phyloP scores from a whole-genome alignment of 148 eudicot genomes.

The Fagopyrum tataricum region DNA sequence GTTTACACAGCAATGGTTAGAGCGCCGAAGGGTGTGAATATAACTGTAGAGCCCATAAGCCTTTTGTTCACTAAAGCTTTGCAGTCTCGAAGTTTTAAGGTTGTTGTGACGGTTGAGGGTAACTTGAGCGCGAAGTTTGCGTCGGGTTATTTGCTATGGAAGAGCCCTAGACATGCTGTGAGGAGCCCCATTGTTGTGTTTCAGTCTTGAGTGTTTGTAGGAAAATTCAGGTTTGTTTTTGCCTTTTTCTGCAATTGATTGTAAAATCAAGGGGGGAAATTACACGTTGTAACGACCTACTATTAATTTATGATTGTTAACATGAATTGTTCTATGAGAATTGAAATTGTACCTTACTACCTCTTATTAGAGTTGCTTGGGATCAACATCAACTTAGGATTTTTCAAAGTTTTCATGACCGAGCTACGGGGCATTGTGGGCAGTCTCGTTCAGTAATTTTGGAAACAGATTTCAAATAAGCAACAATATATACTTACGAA shows the following conservation, averaged over 20 bases:
- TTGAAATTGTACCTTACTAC: no score
- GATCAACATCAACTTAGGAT: no score
- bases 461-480: no score
- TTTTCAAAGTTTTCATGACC: no score
- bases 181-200: slow-evolving; percentile 68
- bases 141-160: slow-evolving; percentile 70
- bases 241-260: background rate
- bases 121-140: slow-evolving; percentile 11
- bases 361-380: no score
- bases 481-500: no score
- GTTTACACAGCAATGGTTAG: slow-evolving; percentile 53
- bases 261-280: background rate
- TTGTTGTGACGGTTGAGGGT: slow-evolving; percentile 54
- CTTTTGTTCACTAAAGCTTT: slow-evolving; percentile 32
- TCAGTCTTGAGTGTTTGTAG: background rate
- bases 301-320: no score
- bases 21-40: slow-evolving; percentile 49
- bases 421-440: no score
- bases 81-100: slow-evolving; percentile 47
- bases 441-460: no score
- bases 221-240: background rate
- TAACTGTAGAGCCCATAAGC: slow-evolving; percentile 49
- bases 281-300: background rate
- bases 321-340: background rate
- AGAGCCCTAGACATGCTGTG: slow-evolving; percentile 44